Evolutionary conservation across 148 eudicot genomes (phyloP).

Genomic region (Rhododendron molle): DNA sequence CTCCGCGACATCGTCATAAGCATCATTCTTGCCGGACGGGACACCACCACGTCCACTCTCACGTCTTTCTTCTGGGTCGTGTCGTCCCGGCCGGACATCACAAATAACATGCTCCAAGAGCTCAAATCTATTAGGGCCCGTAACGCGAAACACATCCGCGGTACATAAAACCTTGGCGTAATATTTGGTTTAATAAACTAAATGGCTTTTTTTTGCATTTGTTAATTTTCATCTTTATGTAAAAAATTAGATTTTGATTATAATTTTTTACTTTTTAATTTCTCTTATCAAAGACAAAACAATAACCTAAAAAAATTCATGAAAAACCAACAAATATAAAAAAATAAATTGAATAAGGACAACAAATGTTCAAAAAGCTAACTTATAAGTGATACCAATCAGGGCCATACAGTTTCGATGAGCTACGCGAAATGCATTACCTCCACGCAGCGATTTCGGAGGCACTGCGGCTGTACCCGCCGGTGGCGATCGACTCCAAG

Average conservation of each 20-base stretch:
- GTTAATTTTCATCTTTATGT: too few relatives aligned
- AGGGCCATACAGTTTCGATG: neutral
- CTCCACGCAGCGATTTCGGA: constrained; percentile 61
- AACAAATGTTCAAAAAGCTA: too few relatives aligned
- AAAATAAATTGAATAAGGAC: too few relatives aligned
- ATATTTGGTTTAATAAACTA: too few relatives aligned
- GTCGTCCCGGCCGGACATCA: constrained; percentile 23
- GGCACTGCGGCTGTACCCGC: constrained; percentile 54
- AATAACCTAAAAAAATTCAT: too few relatives aligned
- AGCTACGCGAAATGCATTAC: constrained; percentile 31
- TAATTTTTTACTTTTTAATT: too few relatives aligned
- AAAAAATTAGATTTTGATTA: too few relatives aligned
- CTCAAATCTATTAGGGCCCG: constrained; percentile 20
- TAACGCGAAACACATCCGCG: constrained; percentile 11
- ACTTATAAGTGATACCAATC: too few relatives aligned
- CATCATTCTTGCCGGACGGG: constrained; percentile 61
- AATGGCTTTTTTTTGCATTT: too few relatives aligned
- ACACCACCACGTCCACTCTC: constrained; percentile 53
- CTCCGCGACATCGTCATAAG: constrained; percentile 62
- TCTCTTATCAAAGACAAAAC: too few relatives aligned
- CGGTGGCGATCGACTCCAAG: constrained; percentile 58
- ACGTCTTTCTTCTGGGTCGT: constrained; percentile 70
- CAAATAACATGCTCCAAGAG: constrained; percentile 36
- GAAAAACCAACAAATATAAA: too few relatives aligned
- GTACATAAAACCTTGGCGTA: neutral